These are phyloP conservation scores for Cladobotryum protrusum DNA, from an alignment of 2,329 filamentous ascomycete species.

Conservation along the genomic window DNA sequence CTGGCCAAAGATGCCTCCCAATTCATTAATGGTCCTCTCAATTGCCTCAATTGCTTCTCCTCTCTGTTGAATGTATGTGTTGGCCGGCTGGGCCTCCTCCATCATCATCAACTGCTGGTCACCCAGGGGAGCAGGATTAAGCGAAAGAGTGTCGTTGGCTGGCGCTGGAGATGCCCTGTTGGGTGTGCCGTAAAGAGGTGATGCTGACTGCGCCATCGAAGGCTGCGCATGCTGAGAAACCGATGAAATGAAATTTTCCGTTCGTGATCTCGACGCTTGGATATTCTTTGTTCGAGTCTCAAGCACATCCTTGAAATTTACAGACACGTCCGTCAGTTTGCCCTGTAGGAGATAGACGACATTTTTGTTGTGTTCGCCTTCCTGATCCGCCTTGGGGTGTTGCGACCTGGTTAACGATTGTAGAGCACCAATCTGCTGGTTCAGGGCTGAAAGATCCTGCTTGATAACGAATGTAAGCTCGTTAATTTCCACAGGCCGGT, in stretches of 20 bases:
- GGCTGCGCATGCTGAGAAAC: conserved; percentile 72
- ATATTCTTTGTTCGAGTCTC: conserved; percentile 98
- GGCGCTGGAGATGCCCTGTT: conserved; percentile 60
- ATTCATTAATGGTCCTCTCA: conserved; percentile 86
- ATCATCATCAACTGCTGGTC: conserved; percentile 83
- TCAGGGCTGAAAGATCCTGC: conserved; percentile 79
- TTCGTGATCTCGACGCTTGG: conserved; percentile 83
- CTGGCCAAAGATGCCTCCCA: conserved; percentile 88
- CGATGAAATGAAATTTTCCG: conserved; percentile 92
- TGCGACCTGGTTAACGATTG: conserved; percentile 71
- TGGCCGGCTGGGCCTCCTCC: conserved; percentile 84
- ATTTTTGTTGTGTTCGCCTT: conserved; percentile 97
- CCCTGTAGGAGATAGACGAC: conserved; percentile 88
- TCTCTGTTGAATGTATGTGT: conserved; percentile 86
- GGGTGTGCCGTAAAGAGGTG: conserved; percentile 79
- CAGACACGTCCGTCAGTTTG: conserved; percentile 84
- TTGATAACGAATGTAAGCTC: conserved; percentile 97
- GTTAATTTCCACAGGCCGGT: conserved; percentile 92
- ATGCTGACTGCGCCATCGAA: conserved; percentile 67
- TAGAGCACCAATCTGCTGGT: conserved; percentile 81
- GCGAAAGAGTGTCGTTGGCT: conserved; percentile 68
- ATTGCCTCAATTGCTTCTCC: conserved; percentile 96
- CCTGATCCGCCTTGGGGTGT: conserved; percentile 68
- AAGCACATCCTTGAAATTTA: conserved; percentile 94
- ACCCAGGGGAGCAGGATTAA: conserved; percentile 61